Conservation (phyloP, 140 eudicot genomes). For the Flaveria floridana region DNA sequence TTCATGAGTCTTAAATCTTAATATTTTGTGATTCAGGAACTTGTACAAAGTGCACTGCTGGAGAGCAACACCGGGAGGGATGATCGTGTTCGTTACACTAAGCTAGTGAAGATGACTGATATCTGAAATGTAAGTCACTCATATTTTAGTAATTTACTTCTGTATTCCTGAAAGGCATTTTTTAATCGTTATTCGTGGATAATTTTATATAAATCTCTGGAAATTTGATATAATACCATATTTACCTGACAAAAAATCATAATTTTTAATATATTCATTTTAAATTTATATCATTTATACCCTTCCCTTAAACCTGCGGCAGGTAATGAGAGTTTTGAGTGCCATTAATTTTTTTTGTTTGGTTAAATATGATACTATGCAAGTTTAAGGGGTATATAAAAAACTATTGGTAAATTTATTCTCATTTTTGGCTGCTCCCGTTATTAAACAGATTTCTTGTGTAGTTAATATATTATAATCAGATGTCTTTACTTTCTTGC, state of each 20-base stretch:
- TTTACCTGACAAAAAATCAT: not conserved
- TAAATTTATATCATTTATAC: not conserved
- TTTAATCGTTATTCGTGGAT: slow-evolving; percentile 11
- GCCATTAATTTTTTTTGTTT: no score
- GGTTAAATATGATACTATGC: not conserved
- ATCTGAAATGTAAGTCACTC: slow-evolving; percentile 19
- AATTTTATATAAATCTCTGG: not conserved
- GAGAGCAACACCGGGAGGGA: slow-evolving; percentile 91
- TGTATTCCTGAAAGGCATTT: not conserved
- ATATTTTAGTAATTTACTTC: not conserved
- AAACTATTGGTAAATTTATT: not conserved
- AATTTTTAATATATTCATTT: not conserved
- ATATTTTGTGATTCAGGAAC: slow-evolving; percentile 52
- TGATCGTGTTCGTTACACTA: slow-evolving; percentile 73
- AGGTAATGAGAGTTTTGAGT: not conserved
- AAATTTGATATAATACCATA: not conserved
- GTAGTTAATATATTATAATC: not conserved
- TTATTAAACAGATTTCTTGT: not conserved
- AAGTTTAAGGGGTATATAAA: not conserved
- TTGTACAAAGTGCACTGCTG: slow-evolving; percentile 86
- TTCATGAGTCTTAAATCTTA: not conserved
- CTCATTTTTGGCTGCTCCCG: not conserved
- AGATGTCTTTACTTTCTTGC: not conserved
- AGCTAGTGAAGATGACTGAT: slow-evolving; percentile 63
- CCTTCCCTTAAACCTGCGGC: not conserved